Percentiles rank a stretch among this genome's conserved stretches.
phyloP scores from a whole-genome alignment of 441 rosid genomes.

The Cnidoscolus chayamansa region DNA sequence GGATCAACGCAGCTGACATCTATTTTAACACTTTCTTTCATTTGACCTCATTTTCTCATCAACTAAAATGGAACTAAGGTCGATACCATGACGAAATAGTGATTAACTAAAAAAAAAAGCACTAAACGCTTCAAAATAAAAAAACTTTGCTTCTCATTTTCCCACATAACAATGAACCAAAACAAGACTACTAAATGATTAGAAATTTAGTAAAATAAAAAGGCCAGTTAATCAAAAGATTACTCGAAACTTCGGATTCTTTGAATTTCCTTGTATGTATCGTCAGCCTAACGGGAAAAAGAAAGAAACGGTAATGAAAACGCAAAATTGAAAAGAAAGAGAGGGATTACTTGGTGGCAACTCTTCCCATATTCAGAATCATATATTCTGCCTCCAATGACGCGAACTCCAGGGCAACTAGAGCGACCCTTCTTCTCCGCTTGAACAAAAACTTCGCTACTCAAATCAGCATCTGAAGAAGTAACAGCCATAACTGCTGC shows the following conservation, averaged over 20 bases:
- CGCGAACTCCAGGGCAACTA: slow-evolving; percentile 49
- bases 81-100: neutral
- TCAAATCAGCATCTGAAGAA: slow-evolving; percentile 3
- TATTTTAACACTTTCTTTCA: neutral
- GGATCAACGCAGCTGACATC: neutral
- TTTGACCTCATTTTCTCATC: slow-evolving; percentile 4
- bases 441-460: neutral
- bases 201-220: no score
- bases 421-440: slow-evolving; percentile 26
- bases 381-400: slow-evolving; percentile 46
- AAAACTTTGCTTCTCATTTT: neutral
- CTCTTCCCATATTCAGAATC: slow-evolving; percentile 59
- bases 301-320: neutral
- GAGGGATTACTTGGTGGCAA: slow-evolving; percentile 65
- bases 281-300: neutral
- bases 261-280: neutral
- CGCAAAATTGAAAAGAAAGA: neutral
- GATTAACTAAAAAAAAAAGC: neutral
- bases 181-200: neutral
- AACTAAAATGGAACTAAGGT: neutral
- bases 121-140: neutral
- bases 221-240: no score
- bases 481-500: slow-evolving; percentile 12
- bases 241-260: neutral
- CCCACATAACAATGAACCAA: neutral